Conservation (phyloP, 495 filamentous ascomycete genomes). For the Aspergillus nidulans region DNA sequence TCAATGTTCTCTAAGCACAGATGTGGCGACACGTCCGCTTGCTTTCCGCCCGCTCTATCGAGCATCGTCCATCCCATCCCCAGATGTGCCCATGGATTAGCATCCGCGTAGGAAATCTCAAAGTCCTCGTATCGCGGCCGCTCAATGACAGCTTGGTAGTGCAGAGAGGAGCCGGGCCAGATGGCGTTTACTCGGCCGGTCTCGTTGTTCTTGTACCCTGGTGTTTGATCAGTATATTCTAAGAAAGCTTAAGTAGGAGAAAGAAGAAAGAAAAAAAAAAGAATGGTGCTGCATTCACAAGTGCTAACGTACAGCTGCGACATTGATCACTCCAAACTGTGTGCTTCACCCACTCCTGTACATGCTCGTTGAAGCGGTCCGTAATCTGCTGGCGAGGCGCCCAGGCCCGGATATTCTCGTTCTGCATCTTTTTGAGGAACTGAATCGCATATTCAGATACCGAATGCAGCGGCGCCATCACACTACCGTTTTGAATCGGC, state of each 20-base stretch:
- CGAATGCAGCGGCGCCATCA: background rate
- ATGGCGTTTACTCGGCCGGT: constrained; percentile 1
- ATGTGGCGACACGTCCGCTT: background rate
- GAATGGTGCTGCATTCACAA: too few relatives aligned
- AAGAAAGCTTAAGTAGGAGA: background rate
- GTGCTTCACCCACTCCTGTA: constrained; percentile 1
- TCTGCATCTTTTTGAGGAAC: background rate
- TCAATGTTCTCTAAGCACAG: background rate
- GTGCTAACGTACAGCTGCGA: constrained; percentile 1
- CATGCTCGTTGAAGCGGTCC: background rate
- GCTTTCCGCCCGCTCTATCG: background rate
- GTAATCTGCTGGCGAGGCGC: background rate
- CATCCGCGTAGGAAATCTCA: background rate
- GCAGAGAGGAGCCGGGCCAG: background rate
- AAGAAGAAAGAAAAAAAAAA: too few relatives aligned
- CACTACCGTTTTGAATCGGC: background rate
- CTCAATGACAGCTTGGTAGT: background rate
- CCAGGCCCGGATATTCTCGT: background rate
- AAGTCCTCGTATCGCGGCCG: background rate
- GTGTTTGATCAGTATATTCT: background rate
- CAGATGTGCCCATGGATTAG: background rate
- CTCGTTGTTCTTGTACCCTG: constrained; percentile 4
- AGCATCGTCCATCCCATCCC: background rate
- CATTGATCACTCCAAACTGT: background rate
- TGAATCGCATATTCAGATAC: background rate